phyloP scores from a whole-genome alignment of 1,284 basidiomycete species.

The Bjerkandera adusta region DNA sequence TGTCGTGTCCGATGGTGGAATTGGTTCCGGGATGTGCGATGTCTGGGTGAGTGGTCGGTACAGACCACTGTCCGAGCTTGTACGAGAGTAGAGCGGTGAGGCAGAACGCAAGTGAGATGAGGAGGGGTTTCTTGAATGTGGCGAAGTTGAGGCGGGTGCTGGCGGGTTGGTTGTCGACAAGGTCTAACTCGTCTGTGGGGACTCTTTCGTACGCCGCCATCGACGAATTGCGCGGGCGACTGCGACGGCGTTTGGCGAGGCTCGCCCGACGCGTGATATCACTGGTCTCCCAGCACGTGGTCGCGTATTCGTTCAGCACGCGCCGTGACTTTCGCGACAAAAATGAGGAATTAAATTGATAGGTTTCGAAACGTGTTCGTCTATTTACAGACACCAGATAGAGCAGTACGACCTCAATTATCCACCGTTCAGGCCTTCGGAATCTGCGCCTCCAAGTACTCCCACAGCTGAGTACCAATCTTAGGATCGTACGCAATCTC shows the following conservation, averaged over 20 bases:
- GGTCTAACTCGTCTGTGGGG: conserved; percentile 20
- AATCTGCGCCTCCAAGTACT: not conserved
- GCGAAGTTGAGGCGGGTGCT: conserved; percentile 11
- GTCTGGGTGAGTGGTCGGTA: conserved; percentile 21
- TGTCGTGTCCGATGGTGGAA: conserved; percentile 15
- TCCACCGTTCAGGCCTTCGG: too few species aligned
- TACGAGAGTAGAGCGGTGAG: conserved; percentile 40
- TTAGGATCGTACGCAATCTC: not conserved
- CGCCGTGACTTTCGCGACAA: too few species aligned
- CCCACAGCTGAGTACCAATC: not conserved
- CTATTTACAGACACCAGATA: too few species aligned
- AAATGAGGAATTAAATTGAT: too few species aligned
- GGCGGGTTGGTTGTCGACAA: conserved; percentile 10
- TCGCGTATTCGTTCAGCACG: too few species aligned
- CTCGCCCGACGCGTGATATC: conserved; percentile 1
- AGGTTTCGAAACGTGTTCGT: too few species aligned
- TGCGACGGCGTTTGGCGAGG: not conserved
- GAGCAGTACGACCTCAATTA: too few species aligned
- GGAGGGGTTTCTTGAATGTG: conserved; percentile 20
- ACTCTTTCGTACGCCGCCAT: conserved; percentile 30
- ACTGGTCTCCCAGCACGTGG: conserved; percentile 3
- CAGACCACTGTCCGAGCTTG: conserved; percentile 45
- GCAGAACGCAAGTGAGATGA: conserved; percentile 34
- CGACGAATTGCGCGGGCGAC: conserved; percentile 6
- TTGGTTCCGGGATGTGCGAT: conserved; percentile 3